phyloP scores from a whole-genome alignment of 805 yeast genomes.

The Candida namnaoensis region DNA sequence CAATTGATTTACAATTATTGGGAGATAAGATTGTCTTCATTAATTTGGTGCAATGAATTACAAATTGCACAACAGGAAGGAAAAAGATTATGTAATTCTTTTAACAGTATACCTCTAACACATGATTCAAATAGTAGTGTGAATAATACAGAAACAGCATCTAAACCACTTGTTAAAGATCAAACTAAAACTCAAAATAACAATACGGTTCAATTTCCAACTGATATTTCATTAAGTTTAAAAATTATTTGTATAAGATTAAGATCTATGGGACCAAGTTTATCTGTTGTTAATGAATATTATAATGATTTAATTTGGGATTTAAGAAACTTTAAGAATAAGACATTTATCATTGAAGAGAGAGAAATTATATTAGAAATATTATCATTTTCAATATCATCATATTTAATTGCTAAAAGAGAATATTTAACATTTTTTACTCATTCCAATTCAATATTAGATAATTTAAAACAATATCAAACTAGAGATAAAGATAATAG shows the following conservation, averaged over 20 bases:
- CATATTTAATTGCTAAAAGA: constrained; percentile 18
- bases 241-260: constrained; percentile 13
- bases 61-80: constrained; percentile 18
- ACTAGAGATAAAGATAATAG: not conserved
- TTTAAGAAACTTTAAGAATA: not conserved
- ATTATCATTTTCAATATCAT: constrained; percentile 13
- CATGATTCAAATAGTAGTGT: not conserved
- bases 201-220: constrained; percentile 7
- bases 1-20: constrained; percentile 6
- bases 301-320: constrained; percentile 4
- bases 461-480: not conserved
- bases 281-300: constrained; percentile 6
- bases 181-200: not conserved
- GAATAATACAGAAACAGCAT: too few relatives aligned
- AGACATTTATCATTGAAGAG: not conserved
- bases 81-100: constrained; percentile 10
- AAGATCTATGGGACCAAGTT: constrained; percentile 15
- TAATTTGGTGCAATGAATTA: constrained; percentile 14
- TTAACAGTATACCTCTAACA: constrained; percentile 6
- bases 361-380: constrained; percentile 2
- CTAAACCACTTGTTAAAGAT: not conserved
- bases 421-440: constrained; percentile 18
- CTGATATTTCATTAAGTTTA: constrained; percentile 11
- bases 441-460: constrained; percentile 10
- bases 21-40: constrained; percentile 14